phyloP scores from a whole-genome alignment of 352 stramenopile species.

The Phytopythium litorale region DNA sequence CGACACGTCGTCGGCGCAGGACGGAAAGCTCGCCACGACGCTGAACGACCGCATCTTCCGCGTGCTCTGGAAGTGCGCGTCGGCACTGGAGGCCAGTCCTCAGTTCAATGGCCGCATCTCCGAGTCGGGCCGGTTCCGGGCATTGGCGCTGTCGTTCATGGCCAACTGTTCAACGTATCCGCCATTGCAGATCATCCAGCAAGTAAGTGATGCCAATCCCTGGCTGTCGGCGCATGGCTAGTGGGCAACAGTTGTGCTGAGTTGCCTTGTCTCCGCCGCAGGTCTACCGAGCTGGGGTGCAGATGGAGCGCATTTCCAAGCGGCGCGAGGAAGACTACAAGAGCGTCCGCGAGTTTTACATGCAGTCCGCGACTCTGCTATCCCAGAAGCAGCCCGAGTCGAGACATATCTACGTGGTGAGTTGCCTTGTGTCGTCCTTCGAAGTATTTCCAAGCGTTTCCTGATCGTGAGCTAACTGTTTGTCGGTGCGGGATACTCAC shows the following conservation, averaged over 20 bases:
- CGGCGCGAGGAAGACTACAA: slow-evolving; percentile 22
- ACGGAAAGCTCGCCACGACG: slow-evolving; percentile 51
- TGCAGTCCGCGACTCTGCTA: slow-evolving; percentile 21
- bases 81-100: slow-evolving; percentile 17
- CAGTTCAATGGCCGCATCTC: slow-evolving; percentile 12
- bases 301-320: slow-evolving; percentile 45
- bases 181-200: slow-evolving; percentile 54
- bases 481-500: slow-evolving; percentile 1
- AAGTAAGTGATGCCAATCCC: slow-evolving; percentile 18
- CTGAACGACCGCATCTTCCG: slow-evolving; percentile 69
- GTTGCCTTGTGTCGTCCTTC: slow-evolving; percentile 1
- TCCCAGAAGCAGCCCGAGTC: slow-evolving; percentile 10
- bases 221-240: slow-evolving; percentile 5
- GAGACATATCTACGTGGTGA: slow-evolving; percentile 22
- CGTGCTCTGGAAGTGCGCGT: slow-evolving; percentile 66
- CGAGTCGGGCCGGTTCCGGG: slow-evolving; percentile 37
- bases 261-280: slow-evolving; percentile 6
- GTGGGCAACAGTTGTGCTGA: neutral
- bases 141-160: slow-evolving; percentile 53
- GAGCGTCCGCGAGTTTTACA: slow-evolving; percentile 39
- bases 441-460: neutral
- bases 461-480: neutral
- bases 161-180: slow-evolving; percentile 66
- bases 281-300: slow-evolving; percentile 59
- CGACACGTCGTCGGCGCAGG: slow-evolving; percentile 22